Base-by-base conservation (phyloP, 345 rosid genomes). In the Laguncularia racemosa region DNA sequence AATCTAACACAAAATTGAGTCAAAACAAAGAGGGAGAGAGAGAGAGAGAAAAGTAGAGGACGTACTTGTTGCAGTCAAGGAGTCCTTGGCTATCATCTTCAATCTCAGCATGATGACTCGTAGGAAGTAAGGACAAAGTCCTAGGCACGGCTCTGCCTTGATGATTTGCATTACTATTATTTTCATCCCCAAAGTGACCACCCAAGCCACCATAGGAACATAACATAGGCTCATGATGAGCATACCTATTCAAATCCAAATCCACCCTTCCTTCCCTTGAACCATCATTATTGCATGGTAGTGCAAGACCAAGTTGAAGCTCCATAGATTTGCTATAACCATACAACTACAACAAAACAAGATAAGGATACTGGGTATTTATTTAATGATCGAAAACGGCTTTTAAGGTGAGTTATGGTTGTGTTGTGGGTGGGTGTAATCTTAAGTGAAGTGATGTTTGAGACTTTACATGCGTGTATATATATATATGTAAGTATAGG, bases 291-390 rank as follows among this genome's bases (percentile, higher is more conserved):
- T 15, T 16, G 57, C 44, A 55, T 13, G 81, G 68, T 48, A 76
- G 81, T 53, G 79, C 64, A 4, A 80, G 77, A 53, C 77, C 76
- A 12, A 80, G 60, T 28, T 69, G 73, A 50, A 80, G 84, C 59
- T 80, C 81, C 81, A 76, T 76, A 19, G 38, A 53, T 47, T 18
- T 17, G 20, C 6, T 12, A 50, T 15, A 15, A 46, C 47, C 65
- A 51, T 46, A 48, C 60, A 68, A 64, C 43, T 28, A 49, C 1
- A 66, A 44, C 57, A 63, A 60, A 26, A 20, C 20, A 45, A 47
- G 45, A 52, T 20, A 33, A 43, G 45, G 14, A 15, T 10, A 11
- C 50, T 10, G 0, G 7, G 10, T 33, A 33, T 33, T 33, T 33
- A 33, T 33, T 33, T 33, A 33, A 33, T 33, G 9, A 33, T 33